Evolutionary conservation across 2,329 filamentous ascomycete genomes (phyloP).

Genomic region (Trichoderma atrobrunneum): DNA sequence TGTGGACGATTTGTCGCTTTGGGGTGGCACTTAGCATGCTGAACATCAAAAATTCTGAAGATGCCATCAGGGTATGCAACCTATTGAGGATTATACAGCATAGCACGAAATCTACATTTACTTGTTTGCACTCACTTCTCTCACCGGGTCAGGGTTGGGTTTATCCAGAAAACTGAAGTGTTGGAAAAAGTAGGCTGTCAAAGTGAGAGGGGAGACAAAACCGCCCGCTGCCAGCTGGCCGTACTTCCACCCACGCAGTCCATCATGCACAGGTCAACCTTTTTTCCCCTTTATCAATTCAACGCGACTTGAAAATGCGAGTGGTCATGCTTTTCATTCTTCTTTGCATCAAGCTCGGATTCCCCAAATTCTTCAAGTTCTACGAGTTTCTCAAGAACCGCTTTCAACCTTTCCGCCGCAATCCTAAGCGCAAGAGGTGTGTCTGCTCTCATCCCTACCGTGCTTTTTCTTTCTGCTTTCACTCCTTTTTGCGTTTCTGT

Average conservation of each 20-base stretch:
- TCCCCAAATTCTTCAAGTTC: background rate
- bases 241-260: background rate
- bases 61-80: background rate
- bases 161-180: background rate
- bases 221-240: background rate
- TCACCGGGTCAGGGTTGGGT: background rate
- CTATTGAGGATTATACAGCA: background rate
- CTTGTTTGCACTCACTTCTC: background rate
- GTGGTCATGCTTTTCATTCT: background rate
- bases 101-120: constrained; percentile 2
- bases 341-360: background rate
- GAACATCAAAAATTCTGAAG: background rate
- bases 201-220: background rate
- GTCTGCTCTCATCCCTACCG: background rate
- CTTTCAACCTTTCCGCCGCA: background rate
- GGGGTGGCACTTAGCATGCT: constrained; percentile 15
- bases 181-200: background rate
- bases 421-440: background rate
- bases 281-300: background rate
- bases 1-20: constrained; percentile 12
- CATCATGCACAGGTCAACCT: background rate
- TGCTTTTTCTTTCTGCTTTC: background rate
- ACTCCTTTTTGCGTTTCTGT: background rate
- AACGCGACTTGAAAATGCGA: background rate
- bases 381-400: background rate